Evolutionary conservation across 306 rosid genomes (phyloP).

Genomic region (Parietaria judaica): DNA sequence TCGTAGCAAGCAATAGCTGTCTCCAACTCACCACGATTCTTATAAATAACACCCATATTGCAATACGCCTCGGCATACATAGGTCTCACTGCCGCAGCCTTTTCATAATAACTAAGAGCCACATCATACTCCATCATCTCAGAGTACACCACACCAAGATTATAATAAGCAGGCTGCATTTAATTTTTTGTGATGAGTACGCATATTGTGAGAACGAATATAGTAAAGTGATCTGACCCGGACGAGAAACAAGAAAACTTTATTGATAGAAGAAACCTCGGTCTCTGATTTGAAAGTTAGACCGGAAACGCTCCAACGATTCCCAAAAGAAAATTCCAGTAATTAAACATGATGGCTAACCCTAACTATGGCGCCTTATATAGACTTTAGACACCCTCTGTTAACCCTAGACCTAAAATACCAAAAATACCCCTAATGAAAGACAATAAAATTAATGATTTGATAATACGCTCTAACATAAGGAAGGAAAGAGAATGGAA

Average conservation of each 20-base stretch:
- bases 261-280: too few species aligned
- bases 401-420: too few species aligned
- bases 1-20: constrained; percentile 96
- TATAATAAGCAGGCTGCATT: constrained; percentile 93
- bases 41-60: constrained; percentile 96
- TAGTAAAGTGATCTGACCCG: too few species aligned
- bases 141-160: constrained; percentile 97
- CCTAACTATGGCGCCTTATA: too few species aligned
- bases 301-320: too few species aligned
- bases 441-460: too few species aligned
- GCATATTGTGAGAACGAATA: background rate
- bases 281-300: too few species aligned
- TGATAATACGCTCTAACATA: too few species aligned
- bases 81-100: constrained; percentile 96
- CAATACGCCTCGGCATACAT: constrained; percentile 99
- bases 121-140: constrained; percentile 97
- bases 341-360: background rate
- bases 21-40: constrained; percentile 93
- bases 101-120: constrained; percentile 90
- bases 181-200: constrained; percentile 11
- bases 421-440: too few species aligned
- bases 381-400: too few species aligned
- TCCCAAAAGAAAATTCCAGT: too few species aligned
- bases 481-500: constrained; percentile 13
- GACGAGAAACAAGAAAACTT: too few species aligned